Percentiles rank a stretch among this genome's conserved stretches.
Evolutionary conservation across 2,329 filamentous ascomycete genomes (phyloP).

Genomic region (Passalora sequoiae): DNA sequence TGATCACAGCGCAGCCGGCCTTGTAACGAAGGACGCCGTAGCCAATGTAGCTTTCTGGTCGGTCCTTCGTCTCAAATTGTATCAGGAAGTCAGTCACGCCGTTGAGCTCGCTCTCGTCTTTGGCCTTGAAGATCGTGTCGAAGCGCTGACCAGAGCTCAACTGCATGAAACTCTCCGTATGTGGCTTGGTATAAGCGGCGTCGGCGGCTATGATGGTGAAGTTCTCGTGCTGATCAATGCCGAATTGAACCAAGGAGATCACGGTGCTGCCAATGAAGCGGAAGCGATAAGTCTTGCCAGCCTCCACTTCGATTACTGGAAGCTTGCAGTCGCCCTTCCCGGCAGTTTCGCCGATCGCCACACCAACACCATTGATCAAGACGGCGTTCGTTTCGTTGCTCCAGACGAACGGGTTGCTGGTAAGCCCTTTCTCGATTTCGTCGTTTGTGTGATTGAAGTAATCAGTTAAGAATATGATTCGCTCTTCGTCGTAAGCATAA

Average conservation of each 20-base stretch:
- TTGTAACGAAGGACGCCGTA: constrained; percentile 49
- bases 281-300: constrained; percentile 57
- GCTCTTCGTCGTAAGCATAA: constrained; percentile 59
- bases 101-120: constrained; percentile 43
- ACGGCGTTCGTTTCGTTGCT: constrained; percentile 55
- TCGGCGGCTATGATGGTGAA: constrained; percentile 59
- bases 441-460: constrained; percentile 53
- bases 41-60: constrained; percentile 42
- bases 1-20: constrained; percentile 16
- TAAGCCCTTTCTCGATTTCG: constrained; percentile 48
- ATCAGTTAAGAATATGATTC: constrained; percentile 53
- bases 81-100: constrained; percentile 40
- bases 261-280: constrained; percentile 56
- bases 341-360: constrained; percentile 16
- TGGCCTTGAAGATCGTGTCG: constrained; percentile 52
- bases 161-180: constrained; percentile 48
- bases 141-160: constrained; percentile 57
- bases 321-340: constrained; percentile 20
- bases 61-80: constrained; percentile 49
- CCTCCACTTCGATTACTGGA: constrained; percentile 54
- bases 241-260: constrained; percentile 51
- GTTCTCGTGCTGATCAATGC: constrained; percentile 53
- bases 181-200: constrained; percentile 47
- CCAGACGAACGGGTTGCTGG: constrained; percentile 48
- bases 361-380: constrained; percentile 51